Base-by-base conservation (phyloP, 495 filamentous ascomycete species). In the Aspergillus bertholletiae region DNA sequence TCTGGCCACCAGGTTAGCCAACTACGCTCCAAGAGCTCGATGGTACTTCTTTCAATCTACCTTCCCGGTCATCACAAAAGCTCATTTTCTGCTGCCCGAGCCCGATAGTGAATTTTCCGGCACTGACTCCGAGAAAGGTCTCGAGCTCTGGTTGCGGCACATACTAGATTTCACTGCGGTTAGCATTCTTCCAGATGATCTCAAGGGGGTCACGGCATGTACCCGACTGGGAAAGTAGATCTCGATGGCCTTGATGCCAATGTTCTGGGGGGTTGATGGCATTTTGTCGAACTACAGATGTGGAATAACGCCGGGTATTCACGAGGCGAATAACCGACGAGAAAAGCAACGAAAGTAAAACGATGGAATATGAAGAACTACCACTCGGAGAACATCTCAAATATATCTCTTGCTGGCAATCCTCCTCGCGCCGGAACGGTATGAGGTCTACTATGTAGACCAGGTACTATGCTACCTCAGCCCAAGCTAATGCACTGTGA, bases 211-310 rank as follows among this genome's bases (percentile, higher is more conserved):
- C 8, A 32, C n/a, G n/a, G 24, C 2, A 27, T 87, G 56, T 75
- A 96, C 94, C 84, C 96, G 94, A 72, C 83, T 89, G 50, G 94
- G 94, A 71, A 96, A 96, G 77, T 98, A 98, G 70, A 98, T 87
- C 79, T 97, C 94, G 74, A 98, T 94, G 90, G 89, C 94, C 82
- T 97, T 98, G 74, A 98, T 96, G 83, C 94, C 94, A 68, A 97
- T 88, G 77, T 97, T 97, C 74, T 93, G 85, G 55, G 94, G 90
- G 71, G 89, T 88, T 58, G 89, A 65, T 64, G 89, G 84, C 94
- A 96, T 97, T 12, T 43, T 43, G 39, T 43, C n/a, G 7, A 37
- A 37, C 34, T 13, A 12, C 5, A 15, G 6, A n/a, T 37, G 34
- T 5, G 15, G 34, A 15, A n/a, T 15, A 37, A 3, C 17, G 17